Percentiles rank a stretch among this genome's conserved stretches.
Evolutionary conservation across 1,139 yeast species (phyloP).

Genomic region (Blastobotrys arbuscula): DNA sequence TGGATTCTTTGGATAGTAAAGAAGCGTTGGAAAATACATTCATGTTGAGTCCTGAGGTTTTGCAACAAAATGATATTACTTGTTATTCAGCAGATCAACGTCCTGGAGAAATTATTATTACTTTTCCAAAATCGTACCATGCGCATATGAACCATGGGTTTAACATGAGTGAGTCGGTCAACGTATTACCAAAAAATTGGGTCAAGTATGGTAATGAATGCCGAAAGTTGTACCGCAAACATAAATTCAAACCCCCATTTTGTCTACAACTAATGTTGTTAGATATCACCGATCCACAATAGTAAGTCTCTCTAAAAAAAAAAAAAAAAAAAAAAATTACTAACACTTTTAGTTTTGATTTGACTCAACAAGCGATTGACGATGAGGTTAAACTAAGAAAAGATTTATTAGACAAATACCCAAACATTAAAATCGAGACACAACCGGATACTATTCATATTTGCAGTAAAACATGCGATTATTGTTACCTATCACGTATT

Average conservation of each 20-base stretch:
- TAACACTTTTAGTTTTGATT: not conserved
- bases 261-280: slow-evolving; percentile 32
- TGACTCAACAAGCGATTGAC: not conserved
- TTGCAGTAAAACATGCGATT: slow-evolving; percentile 27
- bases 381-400: slow-evolving; percentile 10
- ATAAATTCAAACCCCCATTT: slow-evolving; percentile 32
- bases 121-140: slow-evolving; percentile 75
- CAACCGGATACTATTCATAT: not conserved
- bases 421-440: slow-evolving; percentile 1
- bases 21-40: slow-evolving; percentile 64
- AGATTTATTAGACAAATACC: slow-evolving; percentile 7
- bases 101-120: slow-evolving; percentile 73
- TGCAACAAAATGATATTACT: slow-evolving; percentile 47
- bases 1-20: slow-evolving; percentile 6
- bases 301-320: slow-evolving; percentile 1
- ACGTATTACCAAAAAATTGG: slow-evolving; percentile 69
- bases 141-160: slow-evolving; percentile 80
- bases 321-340: not conserved
- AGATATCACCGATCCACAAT: slow-evolving; percentile 24
- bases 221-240: slow-evolving; percentile 25
- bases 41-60: slow-evolving; percentile 57
- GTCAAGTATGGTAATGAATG: slow-evolving; percentile 31
- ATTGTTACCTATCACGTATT: slow-evolving; percentile 29
- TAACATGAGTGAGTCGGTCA: slow-evolving; percentile 74
- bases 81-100: slow-evolving; percentile 69